Evolutionary conservation across 441 rosid species (phyloP), one percentile per base, ranked within the genome.

Genomic region (Capsella rubella): DNA sequence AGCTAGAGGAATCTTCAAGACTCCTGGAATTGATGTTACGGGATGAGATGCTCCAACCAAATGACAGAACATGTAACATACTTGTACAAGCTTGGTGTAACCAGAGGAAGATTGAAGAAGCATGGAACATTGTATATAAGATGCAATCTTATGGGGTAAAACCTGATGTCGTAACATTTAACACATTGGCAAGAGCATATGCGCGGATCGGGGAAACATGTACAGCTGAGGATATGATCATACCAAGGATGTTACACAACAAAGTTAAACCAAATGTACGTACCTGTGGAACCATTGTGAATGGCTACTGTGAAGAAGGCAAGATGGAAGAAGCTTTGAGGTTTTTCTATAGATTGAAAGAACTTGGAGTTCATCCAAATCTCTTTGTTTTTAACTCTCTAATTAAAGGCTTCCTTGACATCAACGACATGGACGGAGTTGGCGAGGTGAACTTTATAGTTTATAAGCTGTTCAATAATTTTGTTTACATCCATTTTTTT

Each of bases 361-460:
- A 88, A 84, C 89, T 89, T n/a, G 84, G 93, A 50, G 93, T 95
- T 79, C 86, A 83, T 75, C 99, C 97, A n/a, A 95, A 95, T 82
- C 93, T 86, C 40, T 81, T 95, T 39, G 79, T 95, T 63, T 92
- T 92, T 82, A 95, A 95, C 73, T 80, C 92, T 62, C 91, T 92
- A 25, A 84, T 95, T 72, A 92, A 92, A 79, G 99, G 97, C 49
- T 89, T 87, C 82, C 88, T 92, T n/a, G 85, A 84, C 60, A 71
- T 60, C 57, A 81, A 75, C 1, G 93, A 92, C 60, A 84, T 84
- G 16, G 80, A 84, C 45, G 97, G 99, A 64, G 96, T 92, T 58
- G 89, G 90, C 16, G 89, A 90, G 95, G 98, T 93, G 59, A 79
- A 79, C 67, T 50, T 61, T 18, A 29, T 43, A n/a, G 6, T 7